Conservation (phyloP, 768 basidiomycete species). For the Terana coerulea region DNA sequence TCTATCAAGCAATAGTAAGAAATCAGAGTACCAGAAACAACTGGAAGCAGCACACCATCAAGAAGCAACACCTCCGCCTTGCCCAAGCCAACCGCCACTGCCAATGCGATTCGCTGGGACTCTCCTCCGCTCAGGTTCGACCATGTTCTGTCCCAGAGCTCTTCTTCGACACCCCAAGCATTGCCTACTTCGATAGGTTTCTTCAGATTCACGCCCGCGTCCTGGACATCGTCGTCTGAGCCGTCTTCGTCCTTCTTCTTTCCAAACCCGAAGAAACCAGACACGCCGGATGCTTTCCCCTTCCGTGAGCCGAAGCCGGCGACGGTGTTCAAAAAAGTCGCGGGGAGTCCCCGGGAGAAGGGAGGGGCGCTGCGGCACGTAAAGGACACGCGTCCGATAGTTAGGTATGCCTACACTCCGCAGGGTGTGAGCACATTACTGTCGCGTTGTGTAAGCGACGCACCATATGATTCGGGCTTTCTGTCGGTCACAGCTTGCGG, state of each 20-base stretch:
- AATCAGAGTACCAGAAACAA: neutral
- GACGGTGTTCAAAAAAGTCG: conserved; percentile 60
- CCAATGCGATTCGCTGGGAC: conserved; percentile 76
- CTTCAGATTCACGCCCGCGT: conserved; percentile 1
- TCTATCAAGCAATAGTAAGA: conserved; percentile 40
- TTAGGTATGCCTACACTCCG: conserved; percentile 65
- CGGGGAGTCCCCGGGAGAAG: conserved; percentile 79
- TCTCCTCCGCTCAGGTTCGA: conserved; percentile 82
- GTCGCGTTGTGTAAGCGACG: conserved; percentile 11
- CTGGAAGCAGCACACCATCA: conserved; percentile 49
- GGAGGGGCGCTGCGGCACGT: conserved; percentile 86
- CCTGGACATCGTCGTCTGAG: neutral
- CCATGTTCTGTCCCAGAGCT: conserved; percentile 82
- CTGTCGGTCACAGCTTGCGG: conserved; percentile 29
- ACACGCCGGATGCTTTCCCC: conserved; percentile 7
- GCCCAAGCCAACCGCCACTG: conserved; percentile 67
- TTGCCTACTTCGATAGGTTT: conserved; percentile 51
- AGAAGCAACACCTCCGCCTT: conserved; percentile 76
- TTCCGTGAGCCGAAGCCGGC: conserved; percentile 46
- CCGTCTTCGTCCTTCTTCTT: conserved; percentile 4
- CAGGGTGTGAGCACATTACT: too few species aligned
- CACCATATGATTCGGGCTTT: conserved; percentile 47
- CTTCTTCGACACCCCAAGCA: conserved; percentile 61
- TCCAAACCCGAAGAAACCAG: conserved; percentile 14
- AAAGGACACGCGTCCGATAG: conserved; percentile 77